Base-by-base conservation (phyloP, 257 asterid species). In the Coffea canephora region DNA sequence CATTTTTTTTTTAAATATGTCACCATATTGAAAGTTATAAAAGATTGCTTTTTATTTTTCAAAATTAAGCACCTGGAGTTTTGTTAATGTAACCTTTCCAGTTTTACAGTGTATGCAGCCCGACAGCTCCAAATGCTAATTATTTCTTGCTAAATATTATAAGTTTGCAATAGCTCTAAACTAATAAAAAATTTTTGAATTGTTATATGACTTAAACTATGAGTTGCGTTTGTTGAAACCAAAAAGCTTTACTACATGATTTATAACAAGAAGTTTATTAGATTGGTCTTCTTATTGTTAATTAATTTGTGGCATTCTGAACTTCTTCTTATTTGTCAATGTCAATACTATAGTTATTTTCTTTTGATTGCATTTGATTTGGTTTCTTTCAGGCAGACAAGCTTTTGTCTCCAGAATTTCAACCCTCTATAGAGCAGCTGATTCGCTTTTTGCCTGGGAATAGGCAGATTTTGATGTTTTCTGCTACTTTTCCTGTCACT, bases 331-430 rank as follows among this genome's bases (percentile, higher is more conserved):
- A 66, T 66, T 31, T 66, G 1, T 11, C 50, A 5, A 13, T 9
- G 25, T n/a, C 25, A 69, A 34, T 69, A 34, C 8, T 43, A 12
- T 11, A 45, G 54, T 41, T 23, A 54, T 19, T 66, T 36, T 14
- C 15, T 45, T 31, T 50, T 43, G 43, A 49, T 48, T 25, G 45
- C 18, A 4, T 52, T 39, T 49, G 23, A 23, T 43, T 25, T 55
- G 19, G 43, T 74, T 55, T 76, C 14, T 81, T 87, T 86, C 96
- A 92, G 98, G 98, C 98, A 74, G 98, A 92, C 85, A 94, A 92
- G 90, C 98, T 94, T 83, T 85, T 94, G 78, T 91, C 98, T 0
- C 98, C 98, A 8, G 98, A 94, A 88, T 94, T 94, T 83, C 96
- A 91, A 79, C 98, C 98, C 74, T 92, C 98, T 50, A 84, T 94